Percentiles rank a stretch among this genome's conserved stretches.
Conservation (phyloP, 768 basidiomycete genomes). For the Boletus tomentosulus region DNA sequence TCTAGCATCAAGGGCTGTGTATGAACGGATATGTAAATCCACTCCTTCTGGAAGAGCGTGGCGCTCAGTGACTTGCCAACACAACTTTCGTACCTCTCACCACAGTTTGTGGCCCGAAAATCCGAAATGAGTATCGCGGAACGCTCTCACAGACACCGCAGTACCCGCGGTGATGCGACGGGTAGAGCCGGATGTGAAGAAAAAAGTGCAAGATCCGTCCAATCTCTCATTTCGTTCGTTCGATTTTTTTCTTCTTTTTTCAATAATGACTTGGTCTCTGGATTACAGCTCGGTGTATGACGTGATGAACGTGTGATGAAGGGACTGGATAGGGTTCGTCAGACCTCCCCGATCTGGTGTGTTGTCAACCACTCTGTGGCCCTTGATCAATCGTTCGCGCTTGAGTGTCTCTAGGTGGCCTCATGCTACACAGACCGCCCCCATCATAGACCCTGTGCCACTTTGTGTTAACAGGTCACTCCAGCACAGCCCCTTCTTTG, state of each 20-base stretch:
- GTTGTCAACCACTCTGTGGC: background rate
- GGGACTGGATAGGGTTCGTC: background rate
- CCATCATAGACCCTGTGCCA: background rate
- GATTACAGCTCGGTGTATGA: background rate
- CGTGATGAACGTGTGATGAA: slow-evolving; percentile 17
- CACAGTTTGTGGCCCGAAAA: background rate
- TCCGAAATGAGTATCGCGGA: slow-evolving; percentile 23
- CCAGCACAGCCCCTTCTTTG: slow-evolving; percentile 5
- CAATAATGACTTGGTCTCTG: background rate
- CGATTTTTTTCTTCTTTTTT: slow-evolving; percentile 1
- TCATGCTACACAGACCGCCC: background rate
- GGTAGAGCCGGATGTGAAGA: slow-evolving; percentile 8
- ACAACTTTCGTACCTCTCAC: background rate
- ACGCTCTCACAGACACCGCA: slow-evolving; percentile 11
- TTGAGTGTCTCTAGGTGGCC: background rate
- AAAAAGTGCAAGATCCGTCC: background rate
- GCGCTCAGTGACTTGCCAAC: slow-evolving; percentile 3
- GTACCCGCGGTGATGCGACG: slow-evolving; percentile 12
- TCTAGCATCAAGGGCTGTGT: slow-evolving; percentile 1
- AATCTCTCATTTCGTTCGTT: slow-evolving; percentile 5
- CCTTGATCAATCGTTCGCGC: background rate
- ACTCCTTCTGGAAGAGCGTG: background rate
- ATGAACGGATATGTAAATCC: slow-evolving; percentile 5
- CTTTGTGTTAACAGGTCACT: background rate
- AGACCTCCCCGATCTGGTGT: background rate